phyloP scores from a whole-genome alignment of 2,329 filamentous ascomycete species.

The Claviceps arundinis region DNA sequence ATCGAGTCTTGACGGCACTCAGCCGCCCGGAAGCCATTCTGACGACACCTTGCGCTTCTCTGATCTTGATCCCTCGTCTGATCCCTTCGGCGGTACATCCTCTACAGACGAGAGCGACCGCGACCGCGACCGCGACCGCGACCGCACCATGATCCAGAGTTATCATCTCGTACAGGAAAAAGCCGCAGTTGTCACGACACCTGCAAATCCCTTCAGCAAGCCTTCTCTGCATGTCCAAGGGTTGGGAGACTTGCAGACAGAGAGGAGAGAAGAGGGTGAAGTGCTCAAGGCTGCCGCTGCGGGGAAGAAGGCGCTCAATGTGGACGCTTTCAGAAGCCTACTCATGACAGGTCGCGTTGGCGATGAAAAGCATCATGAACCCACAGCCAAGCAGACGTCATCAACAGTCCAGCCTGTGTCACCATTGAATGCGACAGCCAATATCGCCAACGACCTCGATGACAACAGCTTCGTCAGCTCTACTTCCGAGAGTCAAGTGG shows the following conservation, averaged over 20 bases:
- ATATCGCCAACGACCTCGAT: not conserved
- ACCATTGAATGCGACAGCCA: not conserved
- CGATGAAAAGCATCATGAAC: constrained; percentile 2
- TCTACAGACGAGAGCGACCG: constrained; percentile 11
- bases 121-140: constrained; percentile 6
- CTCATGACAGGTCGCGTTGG: constrained; percentile 58
- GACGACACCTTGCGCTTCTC: constrained; percentile 9
- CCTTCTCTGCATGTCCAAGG: constrained; percentile 38
- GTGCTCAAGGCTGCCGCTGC: constrained; percentile 20
- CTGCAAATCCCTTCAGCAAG: constrained; percentile 38
- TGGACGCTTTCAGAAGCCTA: constrained; percentile 64
- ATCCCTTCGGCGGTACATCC: constrained; percentile 20
- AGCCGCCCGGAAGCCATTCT: constrained; percentile 15
- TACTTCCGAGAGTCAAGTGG: constrained; percentile 2
- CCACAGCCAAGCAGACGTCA: not conserved
- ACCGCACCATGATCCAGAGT: constrained; percentile 10
- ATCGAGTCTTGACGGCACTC: constrained; percentile 18
- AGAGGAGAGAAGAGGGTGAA: constrained; percentile 18
- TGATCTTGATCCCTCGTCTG: constrained; percentile 7
- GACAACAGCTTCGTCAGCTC: not conserved
- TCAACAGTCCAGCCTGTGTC: not conserved
- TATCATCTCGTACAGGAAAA: not conserved
- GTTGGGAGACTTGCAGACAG: constrained; percentile 17
- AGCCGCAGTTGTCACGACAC: constrained; percentile 4
- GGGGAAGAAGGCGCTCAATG: constrained; percentile 46